Percentiles rank a stretch among this genome's conserved stretches.
Conservation (phyloP, 2,329 filamentous ascomycete species). For the Neofusicoccum umdonicola region DNA sequence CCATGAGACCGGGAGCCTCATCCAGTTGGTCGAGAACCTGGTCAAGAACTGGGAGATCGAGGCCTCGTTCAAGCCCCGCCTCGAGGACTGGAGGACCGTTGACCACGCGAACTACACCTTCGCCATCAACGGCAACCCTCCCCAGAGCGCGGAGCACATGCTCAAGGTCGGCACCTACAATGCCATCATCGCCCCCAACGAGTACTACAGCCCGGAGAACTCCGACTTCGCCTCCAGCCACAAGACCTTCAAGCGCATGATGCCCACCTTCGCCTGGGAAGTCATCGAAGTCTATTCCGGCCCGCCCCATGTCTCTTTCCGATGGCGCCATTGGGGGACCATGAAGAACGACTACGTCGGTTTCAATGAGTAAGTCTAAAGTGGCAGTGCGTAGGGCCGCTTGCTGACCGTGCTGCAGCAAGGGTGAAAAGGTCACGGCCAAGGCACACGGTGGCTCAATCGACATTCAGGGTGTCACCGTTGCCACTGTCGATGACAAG, state of each 20-base stretch:
- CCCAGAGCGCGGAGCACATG: constrained; percentile 62
- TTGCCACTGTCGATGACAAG: constrained; percentile 61
- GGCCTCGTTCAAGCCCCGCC: constrained; percentile 63
- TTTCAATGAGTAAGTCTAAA: constrained; percentile 56
- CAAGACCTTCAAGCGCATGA: constrained; percentile 71
- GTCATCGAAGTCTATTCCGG: constrained; percentile 66
- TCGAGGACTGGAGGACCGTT: constrained; percentile 65
- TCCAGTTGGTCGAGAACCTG: constrained; percentile 64
- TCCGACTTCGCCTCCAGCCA: constrained; percentile 64
- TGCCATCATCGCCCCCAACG: constrained; percentile 61
- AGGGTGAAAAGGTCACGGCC: constrained; percentile 61
- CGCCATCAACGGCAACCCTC: constrained; percentile 60
- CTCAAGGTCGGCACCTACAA: constrained; percentile 68
- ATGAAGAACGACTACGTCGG: constrained; percentile 68
- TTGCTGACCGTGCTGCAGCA: constrained; percentile 39
- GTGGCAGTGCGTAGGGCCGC: too few species aligned
- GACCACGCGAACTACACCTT: constrained; percentile 61
- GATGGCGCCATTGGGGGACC: constrained; percentile 66
- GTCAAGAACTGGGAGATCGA: constrained; percentile 75
- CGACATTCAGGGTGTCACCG: constrained; percentile 62
- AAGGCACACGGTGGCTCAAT: constrained; percentile 61
- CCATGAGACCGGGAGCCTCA: constrained; percentile 57
- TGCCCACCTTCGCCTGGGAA: constrained; percentile 71
- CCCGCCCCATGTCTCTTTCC: constrained; percentile 61
- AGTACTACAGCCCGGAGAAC: constrained; percentile 62